Conservation (phyloP, 2,329 filamentous ascomycete species). For the Diplodia seriata region DNA sequence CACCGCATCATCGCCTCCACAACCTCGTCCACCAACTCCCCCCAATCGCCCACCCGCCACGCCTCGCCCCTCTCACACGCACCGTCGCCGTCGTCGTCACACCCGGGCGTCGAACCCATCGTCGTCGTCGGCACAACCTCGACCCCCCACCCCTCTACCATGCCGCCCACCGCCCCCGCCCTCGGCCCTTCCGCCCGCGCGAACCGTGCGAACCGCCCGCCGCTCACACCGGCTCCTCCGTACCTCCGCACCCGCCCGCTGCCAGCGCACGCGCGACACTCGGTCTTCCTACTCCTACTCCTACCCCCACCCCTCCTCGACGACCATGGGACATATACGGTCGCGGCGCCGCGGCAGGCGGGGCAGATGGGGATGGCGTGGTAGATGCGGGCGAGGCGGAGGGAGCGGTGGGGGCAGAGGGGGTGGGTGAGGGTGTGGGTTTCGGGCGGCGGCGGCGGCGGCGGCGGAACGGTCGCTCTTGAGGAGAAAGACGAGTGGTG, state of each 20-base stretch:
- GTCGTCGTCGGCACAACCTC: neutral
- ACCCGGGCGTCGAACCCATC: no score
- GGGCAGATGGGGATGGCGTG: neutral
- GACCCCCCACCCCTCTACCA: neutral
- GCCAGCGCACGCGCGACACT: neutral
- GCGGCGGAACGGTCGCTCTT: neutral
- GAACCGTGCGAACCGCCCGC: no score
- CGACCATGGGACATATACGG: no score
- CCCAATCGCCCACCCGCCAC: slow-evolving; percentile 1
- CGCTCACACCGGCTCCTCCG: no score
- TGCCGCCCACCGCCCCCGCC: neutral
- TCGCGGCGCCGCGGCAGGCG: neutral
- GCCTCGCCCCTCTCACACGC: neutral
- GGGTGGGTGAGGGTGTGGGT: neutral
- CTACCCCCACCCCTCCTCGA: no score
- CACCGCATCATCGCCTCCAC: neutral
- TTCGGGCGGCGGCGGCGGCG: neutral
- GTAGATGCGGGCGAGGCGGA: neutral
- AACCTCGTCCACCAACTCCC: neutral
- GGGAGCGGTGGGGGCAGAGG: neutral
- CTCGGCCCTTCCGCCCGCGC: neutral
- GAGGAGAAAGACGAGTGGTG: neutral
- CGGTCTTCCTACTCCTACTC: no score
- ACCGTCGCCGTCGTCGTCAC: neutral
- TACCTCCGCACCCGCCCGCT: neutral